Percentiles rank a stretch among this genome's conserved stretches.
These are phyloP conservation scores for Rhodosporidiobolus odoratus DNA, from an alignment of 768 basidiomycete genomes.

Conservation along the genomic window DNA sequence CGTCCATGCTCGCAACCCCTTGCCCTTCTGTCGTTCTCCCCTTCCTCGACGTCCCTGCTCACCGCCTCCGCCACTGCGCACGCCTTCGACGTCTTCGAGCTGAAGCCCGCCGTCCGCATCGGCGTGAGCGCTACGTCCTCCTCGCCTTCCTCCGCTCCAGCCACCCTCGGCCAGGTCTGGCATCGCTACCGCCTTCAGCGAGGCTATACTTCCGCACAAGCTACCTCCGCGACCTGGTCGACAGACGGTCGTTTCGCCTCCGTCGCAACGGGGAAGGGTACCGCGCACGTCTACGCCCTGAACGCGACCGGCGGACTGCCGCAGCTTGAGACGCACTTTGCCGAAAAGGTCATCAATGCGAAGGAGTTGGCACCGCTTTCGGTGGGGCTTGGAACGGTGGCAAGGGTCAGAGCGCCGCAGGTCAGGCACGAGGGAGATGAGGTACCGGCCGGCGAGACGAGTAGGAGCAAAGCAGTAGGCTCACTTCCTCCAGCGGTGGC, in stretches of 20 bases:
- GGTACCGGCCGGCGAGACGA: not conserved
- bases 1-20: constrained; percentile 28
- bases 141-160: not conserved
- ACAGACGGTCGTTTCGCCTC: constrained; percentile 31
- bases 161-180: constrained; percentile 36
- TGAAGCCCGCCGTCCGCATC: constrained; percentile 27
- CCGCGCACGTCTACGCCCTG: constrained; percentile 37
- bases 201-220: constrained; percentile 29
- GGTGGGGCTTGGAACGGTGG: constrained; percentile 21
- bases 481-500: not conserved
- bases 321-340: constrained; percentile 22
- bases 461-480: too few species aligned
- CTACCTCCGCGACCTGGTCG: constrained; percentile 18
- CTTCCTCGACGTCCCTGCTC: constrained; percentile 26
- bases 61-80: constrained; percentile 28
- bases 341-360: constrained; percentile 10
- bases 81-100: constrained; percentile 40
- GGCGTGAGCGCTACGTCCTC: not conserved
- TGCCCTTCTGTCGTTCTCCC: constrained; percentile 39
- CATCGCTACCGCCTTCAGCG: constrained; percentile 40
- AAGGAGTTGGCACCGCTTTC: constrained; percentile 27
- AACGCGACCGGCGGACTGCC: constrained; percentile 30
- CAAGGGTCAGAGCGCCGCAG: constrained; percentile 13
- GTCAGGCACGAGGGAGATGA: not conserved
- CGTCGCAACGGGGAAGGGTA: constrained; percentile 36